phyloP scores from a whole-genome alignment of 2,329 filamentous ascomycete genomes.

The Colletotrichum liriopes region DNA sequence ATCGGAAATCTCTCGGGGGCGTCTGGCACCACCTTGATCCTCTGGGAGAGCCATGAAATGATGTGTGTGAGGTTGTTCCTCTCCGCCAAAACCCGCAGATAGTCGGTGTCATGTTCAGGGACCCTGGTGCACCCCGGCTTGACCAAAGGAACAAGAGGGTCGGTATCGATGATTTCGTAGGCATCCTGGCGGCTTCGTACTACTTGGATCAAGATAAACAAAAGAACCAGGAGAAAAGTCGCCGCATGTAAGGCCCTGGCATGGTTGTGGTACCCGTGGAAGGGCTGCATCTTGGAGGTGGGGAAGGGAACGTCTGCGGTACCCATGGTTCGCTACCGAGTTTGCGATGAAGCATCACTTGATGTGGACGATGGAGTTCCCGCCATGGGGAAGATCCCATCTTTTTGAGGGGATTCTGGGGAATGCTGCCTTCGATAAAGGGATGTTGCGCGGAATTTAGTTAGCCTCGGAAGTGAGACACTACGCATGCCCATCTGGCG shows the following conservation, averaged over 20 bases:
- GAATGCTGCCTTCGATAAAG: slow-evolving; percentile 37
- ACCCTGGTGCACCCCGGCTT: neutral
- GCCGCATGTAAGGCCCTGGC: slow-evolving; percentile 37
- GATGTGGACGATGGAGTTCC: slow-evolving; percentile 1
- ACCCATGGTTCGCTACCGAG: slow-evolving; percentile 20
- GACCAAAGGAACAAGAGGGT: slow-evolving; percentile 35
- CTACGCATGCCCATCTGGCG: neutral
- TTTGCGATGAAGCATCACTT: slow-evolving; percentile 17
- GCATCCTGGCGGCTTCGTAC: slow-evolving; percentile 28
- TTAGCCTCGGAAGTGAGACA: slow-evolving; percentile 14
- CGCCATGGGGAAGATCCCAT: neutral
- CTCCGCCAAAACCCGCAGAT: slow-evolving; percentile 30
- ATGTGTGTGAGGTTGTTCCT: slow-evolving; percentile 29
- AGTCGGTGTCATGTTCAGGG: slow-evolving; percentile 1
- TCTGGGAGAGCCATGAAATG: slow-evolving; percentile 31
- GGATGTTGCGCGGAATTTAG: slow-evolving; percentile 36
- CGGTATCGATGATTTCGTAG: slow-evolving; percentile 31
- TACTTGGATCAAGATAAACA: slow-evolving; percentile 33
- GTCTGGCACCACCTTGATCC: slow-evolving; percentile 10
- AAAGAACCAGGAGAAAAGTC: slow-evolving; percentile 35
- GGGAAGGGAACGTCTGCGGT: neutral
- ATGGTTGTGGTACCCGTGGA: slow-evolving; percentile 29
- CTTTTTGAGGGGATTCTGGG: slow-evolving; percentile 37
- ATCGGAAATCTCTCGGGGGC: slow-evolving; percentile 8
- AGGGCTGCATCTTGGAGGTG: slow-evolving; percentile 27